Evolutionary conservation across 2,329 filamentous ascomycete genomes (phyloP).

Genomic region (Fusarium scirpi): DNA sequence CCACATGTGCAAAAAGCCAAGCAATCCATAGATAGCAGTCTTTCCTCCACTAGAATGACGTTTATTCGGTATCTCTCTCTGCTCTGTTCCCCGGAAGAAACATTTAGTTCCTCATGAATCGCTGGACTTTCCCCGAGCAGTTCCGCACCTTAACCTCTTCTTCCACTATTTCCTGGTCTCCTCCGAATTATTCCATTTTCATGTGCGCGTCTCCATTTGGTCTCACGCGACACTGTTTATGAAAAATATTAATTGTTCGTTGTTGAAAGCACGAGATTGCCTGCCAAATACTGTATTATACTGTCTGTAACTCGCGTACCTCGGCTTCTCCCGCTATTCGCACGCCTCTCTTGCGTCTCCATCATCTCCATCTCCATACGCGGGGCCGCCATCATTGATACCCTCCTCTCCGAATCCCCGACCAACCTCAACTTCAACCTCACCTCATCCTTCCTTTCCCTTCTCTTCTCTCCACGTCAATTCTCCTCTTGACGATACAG

Average conservation of each 20-base stretch:
- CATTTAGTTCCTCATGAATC: constrained; percentile 37
- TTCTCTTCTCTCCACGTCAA: constrained; percentile 22
- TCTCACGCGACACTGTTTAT: constrained; percentile 28
- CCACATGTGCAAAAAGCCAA: constrained; percentile 30
- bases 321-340: constrained; percentile 47
- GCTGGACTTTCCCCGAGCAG: constrained; percentile 30
- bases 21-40: constrained; percentile 6
- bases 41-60: constrained; percentile 39
- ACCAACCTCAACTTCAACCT: constrained; percentile 16
- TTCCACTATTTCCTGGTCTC: constrained; percentile 16
- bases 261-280: constrained; percentile 2
- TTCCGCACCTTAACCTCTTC: constrained; percentile 36
- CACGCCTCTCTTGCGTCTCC: constrained; percentile 27
- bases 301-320: constrained; percentile 15
- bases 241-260: constrained; percentile 11
- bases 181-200: constrained; percentile 27
- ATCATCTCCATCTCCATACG: constrained; percentile 26
- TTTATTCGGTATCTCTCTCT: constrained; percentile 22
- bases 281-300: constrained; percentile 23
- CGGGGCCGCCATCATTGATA: constrained; percentile 42
- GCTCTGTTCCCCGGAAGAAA: constrained; percentile 15
- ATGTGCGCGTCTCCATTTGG: constrained; percentile 26
- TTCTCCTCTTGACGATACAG: constrained; percentile 20
- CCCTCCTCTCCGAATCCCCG: constrained; percentile 31
- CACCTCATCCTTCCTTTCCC: constrained; percentile 12